These are phyloP conservation scores for Cryphonectria japonica DNA, from an alignment of 2,329 filamentous ascomycete species.

Conservation along the genomic window DNA sequence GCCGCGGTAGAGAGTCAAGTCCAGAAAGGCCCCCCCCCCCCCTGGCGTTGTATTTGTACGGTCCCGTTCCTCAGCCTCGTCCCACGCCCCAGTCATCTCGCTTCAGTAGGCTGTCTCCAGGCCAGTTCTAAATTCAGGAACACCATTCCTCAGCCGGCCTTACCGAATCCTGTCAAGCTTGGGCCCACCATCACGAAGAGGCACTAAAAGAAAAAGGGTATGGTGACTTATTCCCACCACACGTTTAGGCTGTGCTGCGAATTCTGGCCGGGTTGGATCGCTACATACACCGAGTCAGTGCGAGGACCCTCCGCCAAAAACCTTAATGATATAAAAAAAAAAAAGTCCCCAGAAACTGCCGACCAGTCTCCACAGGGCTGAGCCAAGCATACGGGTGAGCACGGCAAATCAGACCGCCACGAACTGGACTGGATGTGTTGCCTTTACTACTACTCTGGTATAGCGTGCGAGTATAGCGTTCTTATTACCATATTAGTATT, in stretches of 20 bases:
- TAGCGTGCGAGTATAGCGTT: not conserved
- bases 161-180: not conserved
- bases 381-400: not conserved
- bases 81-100: not conserved
- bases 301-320: not conserved
- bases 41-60: not conserved
- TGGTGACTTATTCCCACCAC: not conserved
- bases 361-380: not conserved
- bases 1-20: not conserved
- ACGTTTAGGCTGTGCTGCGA: not conserved
- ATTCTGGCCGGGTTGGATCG: not conserved
- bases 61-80: constrained; percentile 1
- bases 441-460: not conserved
- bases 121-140: not conserved
- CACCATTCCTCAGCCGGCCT: not conserved
- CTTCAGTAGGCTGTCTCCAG: not conserved
- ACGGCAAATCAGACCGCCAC: not conserved
- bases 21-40: not conserved
- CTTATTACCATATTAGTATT: not conserved
- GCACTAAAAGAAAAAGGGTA: not conserved
- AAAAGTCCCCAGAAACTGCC: not conserved
- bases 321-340: not conserved
- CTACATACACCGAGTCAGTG: not conserved
- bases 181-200: not conserved
- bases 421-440: not conserved